phyloP scores from a whole-genome alignment of 2,329 filamentous ascomycete genomes.

The Xylariaceae sp. region DNA sequence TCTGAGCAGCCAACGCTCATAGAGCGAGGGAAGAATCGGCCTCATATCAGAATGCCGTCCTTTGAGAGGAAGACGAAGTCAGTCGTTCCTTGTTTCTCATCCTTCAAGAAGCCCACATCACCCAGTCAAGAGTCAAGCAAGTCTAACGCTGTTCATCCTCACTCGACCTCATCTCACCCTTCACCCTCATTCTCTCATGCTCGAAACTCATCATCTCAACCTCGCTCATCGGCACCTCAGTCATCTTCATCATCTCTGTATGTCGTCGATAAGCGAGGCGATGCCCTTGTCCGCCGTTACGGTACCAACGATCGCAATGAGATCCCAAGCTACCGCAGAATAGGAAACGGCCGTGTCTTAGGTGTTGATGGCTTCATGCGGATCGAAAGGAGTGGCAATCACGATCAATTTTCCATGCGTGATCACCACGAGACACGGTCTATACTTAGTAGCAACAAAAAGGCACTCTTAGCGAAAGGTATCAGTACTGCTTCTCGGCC shows the following conservation, averaged over 20 bases:
- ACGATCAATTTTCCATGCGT: slow-evolving; percentile 52
- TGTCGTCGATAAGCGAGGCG: slow-evolving; percentile 70
- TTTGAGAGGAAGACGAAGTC: slow-evolving; percentile 25
- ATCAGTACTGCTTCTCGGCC: slow-evolving; percentile 38
- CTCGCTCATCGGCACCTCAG: slow-evolving; percentile 11
- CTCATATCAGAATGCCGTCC: slow-evolving; percentile 21
- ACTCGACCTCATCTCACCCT: background rate
- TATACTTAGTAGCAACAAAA: slow-evolving; percentile 43
- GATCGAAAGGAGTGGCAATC: slow-evolving; percentile 64
- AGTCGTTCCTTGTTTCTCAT: slow-evolving; percentile 67
- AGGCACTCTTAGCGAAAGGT: slow-evolving; percentile 45
- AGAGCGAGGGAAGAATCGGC: background rate
- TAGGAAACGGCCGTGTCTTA: slow-evolving; percentile 67
- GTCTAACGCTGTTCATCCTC: background rate
- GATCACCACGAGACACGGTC: slow-evolving; percentile 43
- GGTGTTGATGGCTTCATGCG: slow-evolving; percentile 59
- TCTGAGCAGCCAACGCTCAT: slow-evolving; percentile 1
- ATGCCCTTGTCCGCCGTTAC: slow-evolving; percentile 71
- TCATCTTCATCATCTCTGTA: slow-evolving; percentile 40
- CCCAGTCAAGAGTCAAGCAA: background rate
- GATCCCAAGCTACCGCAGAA: slow-evolving; percentile 68
- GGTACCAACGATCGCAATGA: slow-evolving; percentile 70
- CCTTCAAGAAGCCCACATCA: slow-evolving; percentile 56
- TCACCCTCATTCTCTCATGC: no score
- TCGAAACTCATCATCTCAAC: background rate